These are phyloP conservation scores for Hibiscus mutabilis DNA, from an alignment of 345 rosid genomes.

Conservation along the genomic window DNA sequence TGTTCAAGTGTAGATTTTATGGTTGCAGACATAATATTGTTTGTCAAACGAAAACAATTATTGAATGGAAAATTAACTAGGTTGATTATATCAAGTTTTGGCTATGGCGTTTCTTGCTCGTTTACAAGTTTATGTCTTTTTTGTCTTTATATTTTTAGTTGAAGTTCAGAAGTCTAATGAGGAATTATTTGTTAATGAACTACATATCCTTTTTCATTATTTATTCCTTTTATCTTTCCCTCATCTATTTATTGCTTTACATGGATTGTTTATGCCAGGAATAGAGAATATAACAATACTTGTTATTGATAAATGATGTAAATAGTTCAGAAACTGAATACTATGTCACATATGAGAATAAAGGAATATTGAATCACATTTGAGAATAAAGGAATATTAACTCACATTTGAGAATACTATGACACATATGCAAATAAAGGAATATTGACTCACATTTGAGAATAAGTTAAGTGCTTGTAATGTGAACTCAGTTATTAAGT, in stretches of 20 bases:
- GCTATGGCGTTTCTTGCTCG: background rate
- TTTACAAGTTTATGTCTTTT: background rate
- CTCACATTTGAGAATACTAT: too few species aligned
- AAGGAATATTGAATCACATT: too few species aligned
- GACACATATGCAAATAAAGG: too few species aligned
- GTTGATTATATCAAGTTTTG: background rate
- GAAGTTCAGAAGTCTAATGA: background rate
- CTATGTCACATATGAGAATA: too few species aligned
- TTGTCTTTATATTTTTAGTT: background rate
- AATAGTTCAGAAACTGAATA: too few species aligned
- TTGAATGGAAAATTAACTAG: too few species aligned
- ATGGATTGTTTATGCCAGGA: slow-evolving; percentile 37
- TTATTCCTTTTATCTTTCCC: background rate
- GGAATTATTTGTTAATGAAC: background rate
- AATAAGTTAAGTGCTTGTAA: too few species aligned
- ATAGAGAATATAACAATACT: too few species aligned
- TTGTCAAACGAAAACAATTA: background rate
- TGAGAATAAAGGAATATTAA: too few species aligned
- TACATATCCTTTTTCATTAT: background rate
- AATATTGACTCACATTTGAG: too few species aligned
- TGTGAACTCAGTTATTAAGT: too few species aligned
- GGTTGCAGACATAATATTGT: background rate
- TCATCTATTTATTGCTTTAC: slow-evolving; percentile 6
- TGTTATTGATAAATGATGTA: too few species aligned
- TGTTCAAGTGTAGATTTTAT: background rate